These are phyloP conservation scores for Austroboletus festivus DNA, from an alignment of 768 basidiomycete genomes.

Conservation along the genomic window DNA sequence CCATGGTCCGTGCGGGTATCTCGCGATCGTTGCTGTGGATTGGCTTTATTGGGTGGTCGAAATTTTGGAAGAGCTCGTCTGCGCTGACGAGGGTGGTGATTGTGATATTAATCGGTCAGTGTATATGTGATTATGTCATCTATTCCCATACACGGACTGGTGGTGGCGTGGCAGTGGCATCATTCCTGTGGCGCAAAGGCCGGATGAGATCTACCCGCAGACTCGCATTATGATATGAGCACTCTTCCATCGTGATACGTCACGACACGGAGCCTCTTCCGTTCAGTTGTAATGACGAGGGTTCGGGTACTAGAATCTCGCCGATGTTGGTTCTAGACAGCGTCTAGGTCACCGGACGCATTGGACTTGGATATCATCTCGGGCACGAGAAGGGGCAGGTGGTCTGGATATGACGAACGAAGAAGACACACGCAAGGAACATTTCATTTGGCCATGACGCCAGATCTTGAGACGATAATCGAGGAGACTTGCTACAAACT, in stretches of 20 bases:
- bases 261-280: constrained; percentile 3
- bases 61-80: not conserved
- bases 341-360: too few relatives aligned
- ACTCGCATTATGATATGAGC: not conserved
- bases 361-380: too few relatives aligned
- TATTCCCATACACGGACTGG: constrained; percentile 12
- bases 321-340: constrained; percentile 3
- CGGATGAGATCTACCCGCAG: not conserved
- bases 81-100: too few relatives aligned
- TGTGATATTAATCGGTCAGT: too few relatives aligned
- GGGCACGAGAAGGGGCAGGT: too few relatives aligned
- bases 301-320: too few relatives aligned
- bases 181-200: constrained; percentile 14
- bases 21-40: not conserved
- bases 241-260: constrained; percentile 2
- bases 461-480: constrained; percentile 25
- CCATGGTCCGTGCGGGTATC: constrained; percentile 15
- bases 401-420: constrained; percentile 10
- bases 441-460: constrained; percentile 13
- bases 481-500: constrained; percentile 10
- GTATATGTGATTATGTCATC: constrained; percentile 18
- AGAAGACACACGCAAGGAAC: constrained; percentile 11
- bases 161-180: not conserved
- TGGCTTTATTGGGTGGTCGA: too few relatives aligned
- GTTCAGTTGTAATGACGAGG: too few relatives aligned